A percentile compares a stretch with the other conserved stretches of the same genome.
phyloP scores from a whole-genome alignment of 805 yeast species.

The Pichia heedii region DNA sequence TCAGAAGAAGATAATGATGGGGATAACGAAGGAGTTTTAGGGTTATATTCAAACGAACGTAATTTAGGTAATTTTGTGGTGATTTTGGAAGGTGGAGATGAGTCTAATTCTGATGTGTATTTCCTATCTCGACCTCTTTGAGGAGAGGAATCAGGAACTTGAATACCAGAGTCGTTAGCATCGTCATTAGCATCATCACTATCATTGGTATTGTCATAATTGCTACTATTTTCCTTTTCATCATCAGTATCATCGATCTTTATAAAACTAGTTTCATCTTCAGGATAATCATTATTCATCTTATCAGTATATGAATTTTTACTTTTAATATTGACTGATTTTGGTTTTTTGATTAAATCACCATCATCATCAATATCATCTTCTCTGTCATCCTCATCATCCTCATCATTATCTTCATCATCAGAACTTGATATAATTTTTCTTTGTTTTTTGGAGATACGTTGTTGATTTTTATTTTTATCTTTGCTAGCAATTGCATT shows the following conservation, averaged over 20 bases:
- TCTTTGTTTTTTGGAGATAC: background rate
- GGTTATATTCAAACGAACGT: slow-evolving; percentile 25
- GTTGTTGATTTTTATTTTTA: background rate
- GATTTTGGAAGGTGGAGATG: slow-evolving; percentile 18
- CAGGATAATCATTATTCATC: no score
- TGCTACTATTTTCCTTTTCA: background rate
- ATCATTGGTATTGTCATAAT: slow-evolving; percentile 1
- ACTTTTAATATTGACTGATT: no score
- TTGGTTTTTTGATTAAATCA: no score
- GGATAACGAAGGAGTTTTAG: background rate
- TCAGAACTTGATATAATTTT: background rate
- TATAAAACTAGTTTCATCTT: no score
- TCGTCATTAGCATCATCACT: background rate
- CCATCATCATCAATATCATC: background rate
- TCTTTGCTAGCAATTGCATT: no score
- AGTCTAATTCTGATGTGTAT: slow-evolving; percentile 10
- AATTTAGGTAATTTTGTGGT: slow-evolving; percentile 26
- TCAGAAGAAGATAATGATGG: slow-evolving; percentile 10
- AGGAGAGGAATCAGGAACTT: slow-evolving; percentile 44
- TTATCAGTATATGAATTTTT: no score
- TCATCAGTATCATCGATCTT: background rate
- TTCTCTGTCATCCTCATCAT: background rate
- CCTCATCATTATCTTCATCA: background rate
- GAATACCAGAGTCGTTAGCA: slow-evolving; percentile 24
- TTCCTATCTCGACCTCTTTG: slow-evolving; percentile 13